Percentiles rank a stretch among this genome's conserved stretches.
These are phyloP conservation scores for Arachis stenosperma DNA, from an alignment of 306 rosid genomes.

Conservation along the genomic window DNA sequence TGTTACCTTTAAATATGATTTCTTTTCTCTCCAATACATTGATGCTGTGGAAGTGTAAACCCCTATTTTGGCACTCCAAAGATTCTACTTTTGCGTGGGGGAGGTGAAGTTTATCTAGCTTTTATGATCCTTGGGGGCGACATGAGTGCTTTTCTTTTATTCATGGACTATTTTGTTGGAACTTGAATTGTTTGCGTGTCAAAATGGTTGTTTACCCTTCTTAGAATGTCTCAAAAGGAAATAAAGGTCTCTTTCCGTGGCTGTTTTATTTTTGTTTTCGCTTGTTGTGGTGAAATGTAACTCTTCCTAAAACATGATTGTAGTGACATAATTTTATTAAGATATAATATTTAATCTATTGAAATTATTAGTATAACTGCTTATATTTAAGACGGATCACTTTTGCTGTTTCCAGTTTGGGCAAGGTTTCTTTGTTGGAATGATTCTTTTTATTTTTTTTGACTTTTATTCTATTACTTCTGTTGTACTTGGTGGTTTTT, in stretches of 20 bases:
- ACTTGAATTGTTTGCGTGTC: no score
- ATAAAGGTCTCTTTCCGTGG: not conserved
- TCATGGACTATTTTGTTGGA: no score
- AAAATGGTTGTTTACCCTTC: no score
- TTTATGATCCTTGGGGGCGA: no score
- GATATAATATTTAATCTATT: not conserved
- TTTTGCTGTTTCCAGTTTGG: not conserved
- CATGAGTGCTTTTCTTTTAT: no score
- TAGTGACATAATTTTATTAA: not conserved
- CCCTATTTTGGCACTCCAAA: no score
- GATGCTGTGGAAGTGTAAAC: not conserved
- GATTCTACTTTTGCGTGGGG: no score
- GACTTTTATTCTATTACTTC: not conserved
- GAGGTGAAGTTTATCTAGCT: no score
- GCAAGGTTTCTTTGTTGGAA: not conserved
- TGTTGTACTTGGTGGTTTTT: not conserved
- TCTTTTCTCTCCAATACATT: not conserved
- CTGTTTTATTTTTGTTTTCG: not conserved
- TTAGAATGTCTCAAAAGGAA: no score
- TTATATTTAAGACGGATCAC: not conserved
- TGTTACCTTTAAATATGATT: no score
- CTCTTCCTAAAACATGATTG: not conserved
- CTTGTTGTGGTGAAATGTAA: not conserved
- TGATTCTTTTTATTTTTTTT: not conserved
- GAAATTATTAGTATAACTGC: not conserved